Percentiles rank a stretch among this genome's conserved stretches.
phyloP scores from a whole-genome alignment of 2,329 filamentous ascomycete species.

The Penicillium sp. region DNA sequence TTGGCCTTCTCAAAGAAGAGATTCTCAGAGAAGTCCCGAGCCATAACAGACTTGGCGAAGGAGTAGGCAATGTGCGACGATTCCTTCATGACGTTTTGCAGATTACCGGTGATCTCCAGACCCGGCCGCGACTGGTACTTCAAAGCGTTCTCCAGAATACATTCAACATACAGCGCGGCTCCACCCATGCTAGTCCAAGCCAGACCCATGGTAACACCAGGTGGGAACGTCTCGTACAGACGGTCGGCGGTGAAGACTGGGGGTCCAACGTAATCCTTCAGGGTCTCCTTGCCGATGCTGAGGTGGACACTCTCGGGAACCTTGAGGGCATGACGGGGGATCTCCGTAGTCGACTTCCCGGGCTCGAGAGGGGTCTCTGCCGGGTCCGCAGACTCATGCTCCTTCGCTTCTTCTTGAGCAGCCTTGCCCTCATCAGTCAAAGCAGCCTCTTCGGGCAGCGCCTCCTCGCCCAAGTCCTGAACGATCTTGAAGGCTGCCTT shows the following conservation, averaged over 20 bases:
- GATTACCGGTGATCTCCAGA: slow-evolving; percentile 90
- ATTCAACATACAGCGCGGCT: slow-evolving; percentile 95
- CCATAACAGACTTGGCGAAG: slow-evolving; percentile 89
- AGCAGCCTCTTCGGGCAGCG: slow-evolving; percentile 77
- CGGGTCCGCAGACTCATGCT: slow-evolving; percentile 66
- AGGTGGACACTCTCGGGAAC: slow-evolving; percentile 89
- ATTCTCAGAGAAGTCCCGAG: slow-evolving; percentile 83
- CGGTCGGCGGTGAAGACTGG: slow-evolving; percentile 95
- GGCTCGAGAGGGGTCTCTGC: slow-evolving; percentile 64
- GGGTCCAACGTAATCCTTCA: slow-evolving; percentile 96
- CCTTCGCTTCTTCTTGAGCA: slow-evolving; percentile 66
- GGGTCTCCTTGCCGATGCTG: slow-evolving; percentile 81
- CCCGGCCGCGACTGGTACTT: slow-evolving; percentile 74
- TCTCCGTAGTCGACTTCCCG: slow-evolving; percentile 54
- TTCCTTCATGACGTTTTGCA: slow-evolving; percentile 98
- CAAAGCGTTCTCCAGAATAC: slow-evolving; percentile 85
- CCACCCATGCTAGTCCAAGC: slow-evolving; percentile 98
- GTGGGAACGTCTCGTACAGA: slow-evolving; percentile 89
- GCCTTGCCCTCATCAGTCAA: slow-evolving; percentile 85
- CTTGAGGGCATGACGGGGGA: slow-evolving; percentile 75
- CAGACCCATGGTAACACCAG: slow-evolving; percentile 95
- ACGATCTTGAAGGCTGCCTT: slow-evolving; percentile 98
- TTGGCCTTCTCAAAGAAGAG: slow-evolving; percentile 95
- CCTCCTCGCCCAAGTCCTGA: slow-evolving; percentile 87
- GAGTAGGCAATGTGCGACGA: slow-evolving; percentile 94